phyloP scores from a whole-genome alignment of 768 basidiomycete species.

The Mycena epipterygia region DNA sequence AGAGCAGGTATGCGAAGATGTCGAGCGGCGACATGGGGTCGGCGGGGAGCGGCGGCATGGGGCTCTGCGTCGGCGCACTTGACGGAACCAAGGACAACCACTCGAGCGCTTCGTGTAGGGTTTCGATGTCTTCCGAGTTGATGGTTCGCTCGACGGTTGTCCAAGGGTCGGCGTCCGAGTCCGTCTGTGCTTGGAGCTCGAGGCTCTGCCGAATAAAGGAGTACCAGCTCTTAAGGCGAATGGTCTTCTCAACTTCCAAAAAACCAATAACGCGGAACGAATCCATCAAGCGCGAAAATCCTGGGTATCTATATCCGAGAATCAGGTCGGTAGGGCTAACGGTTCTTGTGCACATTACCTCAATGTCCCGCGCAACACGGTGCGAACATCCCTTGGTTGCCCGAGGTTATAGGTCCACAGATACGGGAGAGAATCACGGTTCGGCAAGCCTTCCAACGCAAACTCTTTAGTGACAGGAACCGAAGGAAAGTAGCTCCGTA shows the following conservation, averaged over 20 bases:
- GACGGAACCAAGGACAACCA: constrained; percentile 59
- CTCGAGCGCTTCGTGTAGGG: constrained; percentile 56
- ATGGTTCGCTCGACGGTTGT: constrained; percentile 22
- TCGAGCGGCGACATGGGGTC: constrained; percentile 71
- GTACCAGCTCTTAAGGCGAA: constrained; percentile 58
- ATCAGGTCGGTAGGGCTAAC: background rate
- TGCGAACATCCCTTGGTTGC: constrained; percentile 58
- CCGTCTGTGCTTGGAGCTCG: constrained; percentile 35
- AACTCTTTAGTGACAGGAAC: constrained; percentile 76
- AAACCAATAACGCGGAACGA: constrained; percentile 80
- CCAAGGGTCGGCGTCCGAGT: constrained; percentile 26
- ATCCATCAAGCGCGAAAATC: constrained; percentile 82
- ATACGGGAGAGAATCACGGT: constrained; percentile 86
- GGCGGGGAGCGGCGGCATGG: constrained; percentile 60
- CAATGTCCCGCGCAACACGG: constrained; percentile 88
- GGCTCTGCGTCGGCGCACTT: constrained; percentile 24
- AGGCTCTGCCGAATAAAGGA: constrained; percentile 49
- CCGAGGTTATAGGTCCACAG: constrained; percentile 73
- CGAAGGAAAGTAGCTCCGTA: constrained; percentile 71
- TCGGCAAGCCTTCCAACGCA: constrained; percentile 86
- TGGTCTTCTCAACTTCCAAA: constrained; percentile 58
- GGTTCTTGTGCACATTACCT: constrained; percentile 57
- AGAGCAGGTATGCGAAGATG: constrained; percentile 78
- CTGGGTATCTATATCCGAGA: constrained; percentile 74
- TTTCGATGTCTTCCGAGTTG: constrained; percentile 37